These are phyloP conservation scores for Phytophthora vignae DNA, from an alignment of 352 stramenopile genomes.

Conservation along the genomic window DNA sequence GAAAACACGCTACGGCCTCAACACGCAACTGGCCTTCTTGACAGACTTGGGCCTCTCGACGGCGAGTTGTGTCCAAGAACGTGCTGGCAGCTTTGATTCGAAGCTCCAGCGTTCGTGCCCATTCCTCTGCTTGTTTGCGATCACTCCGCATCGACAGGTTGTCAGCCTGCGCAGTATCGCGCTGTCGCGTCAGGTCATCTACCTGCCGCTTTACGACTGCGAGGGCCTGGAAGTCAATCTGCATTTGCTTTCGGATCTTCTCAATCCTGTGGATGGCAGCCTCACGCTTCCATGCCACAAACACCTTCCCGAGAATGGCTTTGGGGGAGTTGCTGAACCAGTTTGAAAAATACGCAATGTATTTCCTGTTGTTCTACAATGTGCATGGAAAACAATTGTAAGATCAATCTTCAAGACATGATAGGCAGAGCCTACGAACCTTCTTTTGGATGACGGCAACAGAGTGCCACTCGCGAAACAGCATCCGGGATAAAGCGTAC, in stretches of 20 bases:
- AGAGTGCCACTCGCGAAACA: conserved; percentile 79
- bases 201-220: conserved; percentile 54
- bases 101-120: conserved; percentile 52
- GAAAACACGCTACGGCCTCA: conserved; percentile 69
- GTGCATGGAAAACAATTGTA: no score
- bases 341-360: conserved; percentile 73
- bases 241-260: conserved; percentile 48
- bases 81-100: conserved; percentile 66
- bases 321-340: conserved; percentile 73
- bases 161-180: conserved; percentile 59
- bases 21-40: conserved; percentile 72
- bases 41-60: conserved; percentile 61
- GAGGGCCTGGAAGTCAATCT: conserved; percentile 43
- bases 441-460: conserved; percentile 68
- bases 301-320: conserved; percentile 61
- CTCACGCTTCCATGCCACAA: conserved; percentile 59
- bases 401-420: no score
- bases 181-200: conserved; percentile 59
- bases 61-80: conserved; percentile 56
- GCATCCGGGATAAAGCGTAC: conserved; percentile 50
- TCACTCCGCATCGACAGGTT: conserved; percentile 65
- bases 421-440: conserved; percentile 29
- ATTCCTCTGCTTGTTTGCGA: conserved; percentile 65
- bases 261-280: conserved; percentile 36
- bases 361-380: conserved; percentile 72